Percentiles rank a stretch among this genome's conserved stretches.
These are phyloP conservation scores for Clausena lansium DNA, from an alignment of 345 rosid species.

Conservation along the genomic window DNA sequence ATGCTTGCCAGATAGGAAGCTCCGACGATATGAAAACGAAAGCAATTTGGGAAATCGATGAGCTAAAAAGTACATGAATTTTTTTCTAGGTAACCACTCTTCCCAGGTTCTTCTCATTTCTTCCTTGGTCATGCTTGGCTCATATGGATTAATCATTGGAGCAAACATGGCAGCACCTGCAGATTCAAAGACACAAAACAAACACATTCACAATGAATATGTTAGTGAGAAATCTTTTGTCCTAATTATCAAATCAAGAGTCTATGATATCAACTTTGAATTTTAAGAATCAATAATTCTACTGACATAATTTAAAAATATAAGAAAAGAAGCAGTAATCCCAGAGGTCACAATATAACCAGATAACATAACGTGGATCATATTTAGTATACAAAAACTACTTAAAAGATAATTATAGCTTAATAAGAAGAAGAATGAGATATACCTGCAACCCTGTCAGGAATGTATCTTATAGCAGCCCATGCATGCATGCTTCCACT, in stretches of 20 bases:
- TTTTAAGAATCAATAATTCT: neutral
- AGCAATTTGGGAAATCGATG: conserved; percentile 67
- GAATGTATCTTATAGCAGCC: conserved; percentile 87
- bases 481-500: conserved; percentile 87
- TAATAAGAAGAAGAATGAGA: neutral
- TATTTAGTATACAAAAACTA: neutral
- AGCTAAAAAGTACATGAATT: conserved; percentile 62
- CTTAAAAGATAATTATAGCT: neutral
- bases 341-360: neutral
- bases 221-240: neutral
- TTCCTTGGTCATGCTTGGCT: conserved; percentile 73
- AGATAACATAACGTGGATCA: neutral
- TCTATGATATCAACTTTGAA: neutral
- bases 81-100: conserved; percentile 57
- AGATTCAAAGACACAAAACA: conserved; percentile 18
- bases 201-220: neutral
- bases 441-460: conserved; percentile 77
- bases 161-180: conserved; percentile 84
- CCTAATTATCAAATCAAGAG: neutral
- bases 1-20: conserved; percentile 81
- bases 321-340: neutral
- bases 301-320: neutral
- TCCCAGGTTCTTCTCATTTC: conserved; percentile 73
- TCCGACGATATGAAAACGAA: conserved; percentile 53
- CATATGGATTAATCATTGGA: conserved; percentile 81